phyloP scores from a whole-genome alignment of 1,284 basidiomycete species.

The Fomitopsis schrenkii region DNA sequence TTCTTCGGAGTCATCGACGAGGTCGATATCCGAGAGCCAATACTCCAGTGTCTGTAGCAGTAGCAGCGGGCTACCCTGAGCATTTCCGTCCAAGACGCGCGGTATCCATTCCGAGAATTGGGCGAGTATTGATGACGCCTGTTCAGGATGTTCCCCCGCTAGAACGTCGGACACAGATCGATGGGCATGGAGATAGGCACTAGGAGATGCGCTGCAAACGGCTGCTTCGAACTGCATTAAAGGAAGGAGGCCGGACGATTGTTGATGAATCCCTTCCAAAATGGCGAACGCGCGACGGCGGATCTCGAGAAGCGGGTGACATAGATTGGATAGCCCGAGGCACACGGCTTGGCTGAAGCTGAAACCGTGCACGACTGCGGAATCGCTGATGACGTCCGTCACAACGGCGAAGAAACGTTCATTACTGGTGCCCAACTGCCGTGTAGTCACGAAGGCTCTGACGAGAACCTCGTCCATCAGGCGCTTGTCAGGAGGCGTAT shows the following conservation, averaged over 20 bases:
- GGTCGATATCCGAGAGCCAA: slow-evolving; percentile 75
- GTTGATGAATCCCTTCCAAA: slow-evolving; percentile 71
- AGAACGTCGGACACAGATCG: slow-evolving; percentile 74
- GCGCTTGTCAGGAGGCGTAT: slow-evolving; percentile 55
- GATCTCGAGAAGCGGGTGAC: slow-evolving; percentile 65
- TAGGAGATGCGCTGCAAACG: slow-evolving; percentile 71
- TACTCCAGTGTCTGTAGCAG: slow-evolving; percentile 72
- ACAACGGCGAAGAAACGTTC: slow-evolving; percentile 79
- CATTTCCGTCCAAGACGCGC: slow-evolving; percentile 53
- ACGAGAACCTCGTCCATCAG: slow-evolving; percentile 71
- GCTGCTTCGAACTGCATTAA: slow-evolving; percentile 74
- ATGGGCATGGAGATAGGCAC: slow-evolving; percentile 81
- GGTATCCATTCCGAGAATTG: slow-evolving; percentile 77
- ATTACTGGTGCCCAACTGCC: slow-evolving; percentile 50
- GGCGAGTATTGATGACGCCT: slow-evolving; percentile 65
- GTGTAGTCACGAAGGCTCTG: slow-evolving; percentile 64
- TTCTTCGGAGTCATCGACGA: slow-evolving; percentile 56
- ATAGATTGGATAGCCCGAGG: slow-evolving; percentile 82
- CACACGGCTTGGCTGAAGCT: slow-evolving; percentile 77
- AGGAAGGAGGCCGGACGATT: slow-evolving; percentile 53
- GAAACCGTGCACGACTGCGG: slow-evolving; percentile 52
- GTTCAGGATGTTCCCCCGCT: slow-evolving; percentile 74
- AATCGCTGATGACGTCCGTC: slow-evolving; percentile 66
- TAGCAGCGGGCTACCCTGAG: slow-evolving; percentile 47
- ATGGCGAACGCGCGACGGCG: slow-evolving; percentile 79